Percentiles rank a stretch among this genome's conserved stretches.
phyloP scores from a whole-genome alignment of 331 rosid genomes.

The Malus hybrid region DNA sequence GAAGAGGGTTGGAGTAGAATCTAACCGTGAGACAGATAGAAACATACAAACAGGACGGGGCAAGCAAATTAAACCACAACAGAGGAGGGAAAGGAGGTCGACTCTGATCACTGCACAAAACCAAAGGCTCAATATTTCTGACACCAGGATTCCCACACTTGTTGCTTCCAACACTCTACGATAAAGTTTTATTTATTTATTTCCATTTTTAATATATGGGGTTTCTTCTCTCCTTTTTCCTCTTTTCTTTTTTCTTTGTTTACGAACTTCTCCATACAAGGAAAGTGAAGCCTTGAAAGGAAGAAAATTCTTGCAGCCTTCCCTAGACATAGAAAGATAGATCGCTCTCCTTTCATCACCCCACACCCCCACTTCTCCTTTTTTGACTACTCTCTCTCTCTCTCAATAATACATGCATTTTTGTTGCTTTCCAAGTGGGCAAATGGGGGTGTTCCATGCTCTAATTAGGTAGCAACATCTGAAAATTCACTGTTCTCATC shows the following conservation, averaged over 20 bases:
- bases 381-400: background rate
- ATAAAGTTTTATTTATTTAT: slow-evolving; percentile 30
- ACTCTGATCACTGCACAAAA: background rate
- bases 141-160: slow-evolving; percentile 78
- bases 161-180: slow-evolving; percentile 80
- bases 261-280: slow-evolving; percentile 27
- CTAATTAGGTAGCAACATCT: background rate
- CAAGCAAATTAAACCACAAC: background rate
- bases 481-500: slow-evolving; percentile 1
- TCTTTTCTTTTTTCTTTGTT: slow-evolving; percentile 16
- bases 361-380: background rate
- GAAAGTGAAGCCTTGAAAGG: slow-evolving; percentile 8
- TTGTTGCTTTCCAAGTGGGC: slow-evolving; percentile 24
- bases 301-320: slow-evolving; percentile 20
- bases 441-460: slow-evolving; percentile 14
- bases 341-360: background rate
- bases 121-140: slow-evolving; percentile 25
- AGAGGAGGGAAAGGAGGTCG: background rate
- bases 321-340: slow-evolving; percentile 7
- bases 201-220: slow-evolving; percentile 30
- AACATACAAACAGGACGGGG: slow-evolving; percentile 20
- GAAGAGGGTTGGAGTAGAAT: slow-evolving; percentile 29
- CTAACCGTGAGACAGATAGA: slow-evolving; percentile 42
- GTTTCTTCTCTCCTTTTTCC: slow-evolving; percentile 17
- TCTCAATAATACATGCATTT: background rate